Percentiles rank a stretch among this genome's conserved stretches.
Conservation (phyloP, 345 rosid genomes). For the Acer yangbiense region DNA sequence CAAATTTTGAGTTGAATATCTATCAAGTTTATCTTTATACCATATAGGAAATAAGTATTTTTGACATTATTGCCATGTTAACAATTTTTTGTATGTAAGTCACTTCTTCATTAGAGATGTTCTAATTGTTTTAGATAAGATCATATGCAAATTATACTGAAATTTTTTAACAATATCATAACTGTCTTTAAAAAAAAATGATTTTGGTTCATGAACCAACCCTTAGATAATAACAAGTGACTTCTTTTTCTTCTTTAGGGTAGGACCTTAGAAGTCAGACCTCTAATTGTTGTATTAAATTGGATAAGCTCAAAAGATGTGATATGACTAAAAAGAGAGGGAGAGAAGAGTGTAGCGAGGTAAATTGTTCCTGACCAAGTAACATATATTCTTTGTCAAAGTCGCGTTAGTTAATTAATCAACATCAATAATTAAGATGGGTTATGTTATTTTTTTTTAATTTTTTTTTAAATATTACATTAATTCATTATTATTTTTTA, state of each 20-base stretch:
- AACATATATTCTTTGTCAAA: neutral
- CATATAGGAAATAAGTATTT: too few relatives aligned
- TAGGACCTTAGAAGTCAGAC: neutral
- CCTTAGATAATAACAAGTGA: neutral
- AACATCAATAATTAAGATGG: neutral
- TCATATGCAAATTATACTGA: too few relatives aligned
- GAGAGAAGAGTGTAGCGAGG: neutral
- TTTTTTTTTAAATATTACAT: too few relatives aligned
- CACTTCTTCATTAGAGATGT: too few relatives aligned
- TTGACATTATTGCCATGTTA: too few relatives aligned
- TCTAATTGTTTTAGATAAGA: too few relatives aligned
- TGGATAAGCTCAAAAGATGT: neutral
- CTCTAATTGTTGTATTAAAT: neutral
- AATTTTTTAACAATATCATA: too few relatives aligned
- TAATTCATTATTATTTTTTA: too few relatives aligned
- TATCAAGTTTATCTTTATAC: too few relatives aligned
- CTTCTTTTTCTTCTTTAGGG: neutral
- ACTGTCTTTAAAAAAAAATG: too few relatives aligned
- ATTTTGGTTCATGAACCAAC: neutral
- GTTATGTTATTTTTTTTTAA: neutral
- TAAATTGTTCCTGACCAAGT: neutral
- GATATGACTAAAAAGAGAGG: neutral
- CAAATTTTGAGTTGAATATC: too few relatives aligned
- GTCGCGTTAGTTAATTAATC: slow-evolving; percentile 14
- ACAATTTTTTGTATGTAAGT: too few relatives aligned